phyloP scores from a whole-genome alignment of 2,329 filamentous ascomycete species.

The Alternaria sp. region DNA sequence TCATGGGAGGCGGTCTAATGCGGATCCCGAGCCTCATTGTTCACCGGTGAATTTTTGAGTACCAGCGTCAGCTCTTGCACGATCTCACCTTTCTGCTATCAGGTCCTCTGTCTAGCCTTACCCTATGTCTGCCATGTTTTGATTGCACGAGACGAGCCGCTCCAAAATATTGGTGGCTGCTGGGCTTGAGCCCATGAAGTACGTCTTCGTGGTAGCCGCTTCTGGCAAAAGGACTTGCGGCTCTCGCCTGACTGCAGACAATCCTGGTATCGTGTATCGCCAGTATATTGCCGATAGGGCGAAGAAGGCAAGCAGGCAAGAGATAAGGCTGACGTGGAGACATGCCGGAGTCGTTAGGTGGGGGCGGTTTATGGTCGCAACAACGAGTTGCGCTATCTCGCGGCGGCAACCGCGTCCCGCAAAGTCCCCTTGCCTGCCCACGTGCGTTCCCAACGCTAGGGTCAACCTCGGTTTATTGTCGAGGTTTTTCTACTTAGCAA shows the following conservation, averaged over 20 bases:
- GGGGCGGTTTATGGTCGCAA: neutral
- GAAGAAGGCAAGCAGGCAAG: neutral
- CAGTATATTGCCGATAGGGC: neutral
- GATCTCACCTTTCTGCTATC: neutral
- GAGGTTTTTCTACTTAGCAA: neutral
- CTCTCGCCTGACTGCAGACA: neutral
- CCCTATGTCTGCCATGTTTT: neutral
- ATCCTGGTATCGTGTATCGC: neutral
- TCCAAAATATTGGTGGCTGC: neutral
- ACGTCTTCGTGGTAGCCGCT: neutral
- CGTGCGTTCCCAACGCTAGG: neutral
- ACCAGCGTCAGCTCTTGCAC: neutral
- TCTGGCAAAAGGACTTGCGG: neutral
- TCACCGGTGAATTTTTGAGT: neutral
- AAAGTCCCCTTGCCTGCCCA: neutral
- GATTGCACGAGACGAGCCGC: neutral
- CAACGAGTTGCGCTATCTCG: neutral
- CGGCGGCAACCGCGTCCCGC: neutral
- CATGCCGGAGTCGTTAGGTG: neutral
- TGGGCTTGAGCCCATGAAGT: neutral
- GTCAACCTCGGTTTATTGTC: neutral
- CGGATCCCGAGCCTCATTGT: neutral
- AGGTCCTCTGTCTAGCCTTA: neutral
- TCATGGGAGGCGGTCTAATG: neutral
- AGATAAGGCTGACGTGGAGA: neutral